phyloP scores from a whole-genome alignment of 768 basidiomycete genomes.

The Tricholoma flavovirens region DNA sequence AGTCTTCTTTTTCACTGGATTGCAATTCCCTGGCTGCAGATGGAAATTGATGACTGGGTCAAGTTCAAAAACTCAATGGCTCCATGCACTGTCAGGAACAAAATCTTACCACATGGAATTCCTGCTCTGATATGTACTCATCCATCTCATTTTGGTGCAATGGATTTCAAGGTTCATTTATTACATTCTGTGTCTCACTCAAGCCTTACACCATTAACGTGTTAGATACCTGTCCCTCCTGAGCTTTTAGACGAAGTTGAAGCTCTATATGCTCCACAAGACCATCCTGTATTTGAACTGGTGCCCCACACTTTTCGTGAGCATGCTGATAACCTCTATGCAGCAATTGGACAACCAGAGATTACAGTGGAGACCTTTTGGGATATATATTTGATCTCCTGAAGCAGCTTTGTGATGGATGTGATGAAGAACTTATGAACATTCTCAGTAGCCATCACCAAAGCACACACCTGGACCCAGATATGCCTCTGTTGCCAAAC shows the following conservation, averaged over 20 bases:
- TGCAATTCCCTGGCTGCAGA: too few relatives aligned
- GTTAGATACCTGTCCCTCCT: background rate
- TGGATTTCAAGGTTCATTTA: too few relatives aligned
- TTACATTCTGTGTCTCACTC: too few relatives aligned
- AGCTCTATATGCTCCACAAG: background rate
- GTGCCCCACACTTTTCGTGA: background rate
- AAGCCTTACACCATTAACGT: too few relatives aligned
- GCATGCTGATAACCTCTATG: background rate
- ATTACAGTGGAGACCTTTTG: background rate
- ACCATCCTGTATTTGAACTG: background rate
- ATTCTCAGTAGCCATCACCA: background rate
- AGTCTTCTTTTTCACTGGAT: too few relatives aligned
- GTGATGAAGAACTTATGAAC: background rate
- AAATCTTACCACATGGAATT: slow-evolving; percentile 24
- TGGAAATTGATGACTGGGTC: too few relatives aligned
- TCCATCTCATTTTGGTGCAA: too few relatives aligned
- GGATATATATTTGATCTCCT: background rate
- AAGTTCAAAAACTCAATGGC: too few relatives aligned
- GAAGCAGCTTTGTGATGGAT: background rate
- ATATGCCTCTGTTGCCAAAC: background rate
- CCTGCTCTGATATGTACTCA: slow-evolving; percentile 7
- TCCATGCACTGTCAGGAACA: too few relatives aligned
- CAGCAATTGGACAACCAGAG: background rate
- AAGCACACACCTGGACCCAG: background rate
- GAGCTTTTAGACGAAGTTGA: background rate